These are phyloP conservation scores for Anisogramma anomala DNA, from an alignment of 2,329 filamentous ascomycete species.

Conservation along the genomic window DNA sequence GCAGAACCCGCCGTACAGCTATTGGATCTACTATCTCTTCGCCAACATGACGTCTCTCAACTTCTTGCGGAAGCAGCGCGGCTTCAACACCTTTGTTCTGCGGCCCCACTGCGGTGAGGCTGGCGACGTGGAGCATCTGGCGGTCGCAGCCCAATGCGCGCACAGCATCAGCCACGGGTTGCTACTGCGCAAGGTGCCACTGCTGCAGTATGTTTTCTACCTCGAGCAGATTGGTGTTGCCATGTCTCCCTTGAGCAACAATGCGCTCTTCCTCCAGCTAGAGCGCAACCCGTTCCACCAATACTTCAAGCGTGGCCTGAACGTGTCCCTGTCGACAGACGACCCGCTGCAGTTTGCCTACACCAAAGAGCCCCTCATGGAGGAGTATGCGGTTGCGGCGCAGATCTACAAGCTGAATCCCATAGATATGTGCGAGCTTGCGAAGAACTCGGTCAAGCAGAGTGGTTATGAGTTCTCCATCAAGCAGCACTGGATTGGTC, in stretches of 20 bases:
- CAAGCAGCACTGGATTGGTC: slow-evolving; percentile 86
- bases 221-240: slow-evolving; percentile 96
- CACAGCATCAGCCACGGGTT: slow-evolving; percentile 96
- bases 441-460: slow-evolving; percentile 90
- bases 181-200: slow-evolving; percentile 80
- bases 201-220: slow-evolving; percentile 95
- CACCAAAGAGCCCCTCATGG: slow-evolving; percentile 94
- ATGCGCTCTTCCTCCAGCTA: slow-evolving; percentile 89
- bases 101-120: slow-evolving; percentile 94
- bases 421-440: slow-evolving; percentile 96
- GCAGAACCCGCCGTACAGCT: slow-evolving; percentile 96
- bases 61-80: slow-evolving; percentile 76
- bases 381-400: slow-evolving; percentile 94
- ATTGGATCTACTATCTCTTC: slow-evolving; percentile 97
- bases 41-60: slow-evolving; percentile 91
- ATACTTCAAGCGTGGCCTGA: slow-evolving; percentile 89
- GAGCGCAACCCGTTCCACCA: slow-evolving; percentile 93
- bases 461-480: slow-evolving; percentile 83
- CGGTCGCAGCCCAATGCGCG: slow-evolving; percentile 80
- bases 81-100: slow-evolving; percentile 90
- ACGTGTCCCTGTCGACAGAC: slow-evolving; percentile 92
- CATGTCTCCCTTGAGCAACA: slow-evolving; percentile 98
- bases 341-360: slow-evolving; percentile 97
- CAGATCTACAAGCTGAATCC: slow-evolving; percentile 97
- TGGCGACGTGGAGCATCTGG: slow-evolving; percentile 90